Base-by-base conservation (phyloP, 805 yeast genomes). In the Yarrowia hollandica region DNA sequence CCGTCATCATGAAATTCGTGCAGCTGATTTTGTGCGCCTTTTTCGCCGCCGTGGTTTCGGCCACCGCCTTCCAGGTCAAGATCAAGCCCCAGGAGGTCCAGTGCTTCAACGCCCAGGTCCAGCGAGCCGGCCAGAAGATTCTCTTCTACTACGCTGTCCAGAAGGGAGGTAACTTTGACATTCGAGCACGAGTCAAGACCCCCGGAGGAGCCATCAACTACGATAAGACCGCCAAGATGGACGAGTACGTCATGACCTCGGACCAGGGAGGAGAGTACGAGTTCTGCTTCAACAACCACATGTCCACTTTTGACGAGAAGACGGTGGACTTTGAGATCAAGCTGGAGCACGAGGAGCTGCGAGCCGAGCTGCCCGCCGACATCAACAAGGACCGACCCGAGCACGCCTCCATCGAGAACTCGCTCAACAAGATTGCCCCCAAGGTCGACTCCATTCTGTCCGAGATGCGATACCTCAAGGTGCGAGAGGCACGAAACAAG, bases 401-500 rank as follows among this genome's bases (percentile, higher is more conserved):
- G 48, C 67, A 72, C 30, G 64, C 64, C 55, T 59, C 61, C 48
- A 69, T 72, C 56, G 75, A 72, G 61, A 50, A 60, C 38, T 66
- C 71, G 41, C 62, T 72, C 33, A 31, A 60, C 50, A 42, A 52
- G 28, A 64, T 72, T 55, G 74, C 72, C 65, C 57, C 52, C 65
- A 38, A 65, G 67, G 46, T 67, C 74, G 59, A 61, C 69, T 18
- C 71, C 75, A 39, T 55, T 66, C 33, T 41, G 37, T 39, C 59
- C 14, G 50, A 41, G 37, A 67, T 92, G 69, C 88, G 85, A 66
- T 87, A 91, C 73, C 90, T 91, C 78, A 87, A 84, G 74, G 84
- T 95, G 11, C 85, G 99, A 76, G 92, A 88, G 73, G 83, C 83
- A 75, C 82, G 98, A 75, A 92, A 92, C 75, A 94, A 89, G 81